phyloP scores from a whole-genome alignment of 176 grass and related monocot genomes.

The Eleusine coracana region DNA sequence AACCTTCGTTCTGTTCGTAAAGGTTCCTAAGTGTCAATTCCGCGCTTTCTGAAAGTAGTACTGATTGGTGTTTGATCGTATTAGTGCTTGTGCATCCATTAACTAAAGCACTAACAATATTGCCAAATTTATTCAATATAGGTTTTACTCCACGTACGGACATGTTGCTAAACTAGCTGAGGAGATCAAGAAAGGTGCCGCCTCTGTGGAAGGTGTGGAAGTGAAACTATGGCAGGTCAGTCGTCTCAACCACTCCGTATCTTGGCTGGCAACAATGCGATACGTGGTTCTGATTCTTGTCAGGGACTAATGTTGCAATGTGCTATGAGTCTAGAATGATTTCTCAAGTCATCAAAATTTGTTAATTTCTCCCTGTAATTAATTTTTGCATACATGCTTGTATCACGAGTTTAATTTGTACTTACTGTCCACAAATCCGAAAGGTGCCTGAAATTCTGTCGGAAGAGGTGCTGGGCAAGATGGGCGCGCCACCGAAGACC shows the following conservation, averaged over 20 bases:
- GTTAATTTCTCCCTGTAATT: neutral
- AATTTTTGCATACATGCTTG: neutral
- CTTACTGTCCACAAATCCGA: neutral
- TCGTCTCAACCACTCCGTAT: constrained; percentile 8
- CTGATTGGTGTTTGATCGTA: neutral
- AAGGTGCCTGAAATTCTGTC: constrained; percentile 61
- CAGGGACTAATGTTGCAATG: neutral
- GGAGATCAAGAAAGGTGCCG: constrained; percentile 81
- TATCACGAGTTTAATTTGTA: neutral
- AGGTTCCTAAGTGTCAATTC: constrained; percentile 3
- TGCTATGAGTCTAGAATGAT: neutral
- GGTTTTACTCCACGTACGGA: constrained; percentile 84
- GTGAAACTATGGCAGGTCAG: constrained; percentile 85
- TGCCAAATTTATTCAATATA: constrained; percentile 38
- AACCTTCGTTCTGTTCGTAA: neutral
- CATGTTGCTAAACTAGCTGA: constrained; percentile 87
- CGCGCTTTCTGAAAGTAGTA: too few relatives aligned
- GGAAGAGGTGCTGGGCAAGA: constrained; percentile 64
- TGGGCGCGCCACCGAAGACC: constrained; percentile 66
- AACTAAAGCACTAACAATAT: neutral
- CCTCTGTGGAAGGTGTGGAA: constrained; percentile 76
- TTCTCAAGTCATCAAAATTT: neutral
- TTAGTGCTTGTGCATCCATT: neutral
- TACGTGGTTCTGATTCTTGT: neutral
- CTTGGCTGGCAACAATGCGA: neutral